Base-by-base conservation (phyloP, 352 stramenopile genomes). In the Globisporangium cylindrosporum region DNA sequence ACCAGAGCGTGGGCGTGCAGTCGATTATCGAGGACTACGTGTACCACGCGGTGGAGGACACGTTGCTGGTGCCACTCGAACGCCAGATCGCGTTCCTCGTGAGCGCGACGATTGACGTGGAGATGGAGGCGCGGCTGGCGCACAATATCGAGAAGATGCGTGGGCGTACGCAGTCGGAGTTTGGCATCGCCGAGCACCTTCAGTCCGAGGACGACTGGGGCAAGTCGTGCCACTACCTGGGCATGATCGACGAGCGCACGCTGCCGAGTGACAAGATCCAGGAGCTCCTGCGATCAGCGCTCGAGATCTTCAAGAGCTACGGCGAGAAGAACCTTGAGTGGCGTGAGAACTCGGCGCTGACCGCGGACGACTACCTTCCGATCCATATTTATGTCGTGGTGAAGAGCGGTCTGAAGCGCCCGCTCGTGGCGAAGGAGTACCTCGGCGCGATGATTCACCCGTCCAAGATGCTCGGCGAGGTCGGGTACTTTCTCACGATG, bases 331-430 rank as follows among this genome's bases (percentile, higher is more conserved):
- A 90, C 54, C 71, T 92, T 22, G 86, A 92, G 55, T 94, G 82
- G 82, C 75, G 77, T 29, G 81, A 90, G 25, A 92, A 89, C 68
- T 90, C 83, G 41, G 80, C 81, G 59, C 73, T 95, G 29, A 90
- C 83, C 15, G 88, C 88, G 36, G 88, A 95, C 64, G 88, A 95
- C 62, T 93, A 92, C 69, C 71, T 95, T 27, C 88, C 88, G 25
- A 94, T 95, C 66, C 86, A 94, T 73, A 94, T 95, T 64, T 94
- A 90, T 75, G 86, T 93, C 38, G 86, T 94, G 36, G 81, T 91
- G 48, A 88, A 92, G 70, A 88, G 80, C 61, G 83, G 82, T 0
- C 65, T 95, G n/a, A 89, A 88, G 71, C 81, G 84, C 24, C 88
- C 88, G 29, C 73, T 93, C 29, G 74, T 85, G 57, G 81, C 85